A percentile compares a stretch with the other conserved stretches of the same genome.
These are phyloP conservation scores for Zea luxurians DNA, from an alignment of 176 grass and related monocot genomes.

Conservation along the genomic window DNA sequence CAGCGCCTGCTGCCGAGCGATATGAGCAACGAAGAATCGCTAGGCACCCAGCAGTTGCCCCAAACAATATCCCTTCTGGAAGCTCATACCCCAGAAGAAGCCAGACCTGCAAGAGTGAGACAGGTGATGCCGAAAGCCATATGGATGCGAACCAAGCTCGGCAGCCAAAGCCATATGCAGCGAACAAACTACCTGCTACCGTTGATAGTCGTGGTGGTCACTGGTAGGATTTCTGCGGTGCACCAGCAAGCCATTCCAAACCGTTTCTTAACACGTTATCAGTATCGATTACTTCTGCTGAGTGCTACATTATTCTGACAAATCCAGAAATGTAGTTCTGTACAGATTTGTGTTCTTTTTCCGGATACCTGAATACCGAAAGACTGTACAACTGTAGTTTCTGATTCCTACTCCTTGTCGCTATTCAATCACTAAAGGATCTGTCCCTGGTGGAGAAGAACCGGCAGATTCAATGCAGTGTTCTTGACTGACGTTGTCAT, in stretches of 20 bases:
- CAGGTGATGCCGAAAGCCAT: constrained; percentile 52
- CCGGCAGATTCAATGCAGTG: background rate
- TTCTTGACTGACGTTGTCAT: constrained; percentile 21
- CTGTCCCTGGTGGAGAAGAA: background rate
- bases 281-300: background rate
- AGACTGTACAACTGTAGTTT: background rate
- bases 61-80: constrained; percentile 58
- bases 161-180: constrained; percentile 57
- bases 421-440: constrained; percentile 15
- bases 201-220: constrained; percentile 58
- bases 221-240: constrained; percentile 49
- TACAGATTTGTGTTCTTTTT: constrained; percentile 44
- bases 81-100: constrained; percentile 74
- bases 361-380: background rate
- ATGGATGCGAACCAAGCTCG: constrained; percentile 45
- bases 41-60: constrained; percentile 46
- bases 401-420: background rate
- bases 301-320: constrained; percentile 35
- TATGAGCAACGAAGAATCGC: constrained; percentile 66
- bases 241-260: constrained; percentile 9
- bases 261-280: background rate
- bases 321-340: constrained; percentile 33
- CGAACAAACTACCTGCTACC: constrained; percentile 62
- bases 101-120: constrained; percentile 77
- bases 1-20: constrained; percentile 39